Percentiles rank a stretch among this genome's conserved stretches.
Conservation (phyloP, 768 basidiomycete genomes). For the Auricularia cornea region DNA sequence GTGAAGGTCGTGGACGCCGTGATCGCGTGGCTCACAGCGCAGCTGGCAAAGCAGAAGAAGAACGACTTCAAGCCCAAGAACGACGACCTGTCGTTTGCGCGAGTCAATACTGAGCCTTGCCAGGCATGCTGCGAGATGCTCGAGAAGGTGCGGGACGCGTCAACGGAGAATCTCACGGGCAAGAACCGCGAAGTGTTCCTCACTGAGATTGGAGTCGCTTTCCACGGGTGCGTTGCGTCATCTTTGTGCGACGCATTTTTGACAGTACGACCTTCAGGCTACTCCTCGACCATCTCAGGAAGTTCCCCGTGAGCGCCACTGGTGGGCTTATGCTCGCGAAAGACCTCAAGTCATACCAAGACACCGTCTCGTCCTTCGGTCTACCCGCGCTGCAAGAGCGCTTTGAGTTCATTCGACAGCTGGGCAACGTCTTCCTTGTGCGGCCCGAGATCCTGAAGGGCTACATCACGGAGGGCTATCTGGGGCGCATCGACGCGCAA, state of each 20-base stretch:
- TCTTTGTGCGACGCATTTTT: constrained; percentile 14
- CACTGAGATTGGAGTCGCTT: constrained; percentile 87
- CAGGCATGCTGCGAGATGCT: constrained; percentile 75
- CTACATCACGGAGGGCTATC: constrained; percentile 89
- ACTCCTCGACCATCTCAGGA: constrained; percentile 88
- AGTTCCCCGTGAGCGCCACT: constrained; percentile 93
- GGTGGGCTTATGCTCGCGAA: constrained; percentile 98
- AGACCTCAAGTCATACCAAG: constrained; percentile 97
- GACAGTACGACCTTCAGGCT: constrained; percentile 32
- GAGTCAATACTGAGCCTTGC: constrained; percentile 93
- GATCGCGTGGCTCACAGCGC: constrained; percentile 61
- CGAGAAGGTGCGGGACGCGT: constrained; percentile 70
- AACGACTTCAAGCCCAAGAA: constrained; percentile 96
- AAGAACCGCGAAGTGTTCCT: constrained; percentile 91
- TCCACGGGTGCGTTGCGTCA: constrained; percentile 54
- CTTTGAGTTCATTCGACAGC: constrained; percentile 95
- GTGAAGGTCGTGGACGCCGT: constrained; percentile 78
- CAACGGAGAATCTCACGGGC: constrained; percentile 71
- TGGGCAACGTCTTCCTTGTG: constrained; percentile 95
- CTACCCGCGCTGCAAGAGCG: constrained; percentile 84
- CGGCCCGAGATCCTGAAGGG: constrained; percentile 91
- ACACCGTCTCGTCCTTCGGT: constrained; percentile 71
- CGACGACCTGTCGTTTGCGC: constrained; percentile 89
- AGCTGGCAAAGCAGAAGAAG: constrained; percentile 88
- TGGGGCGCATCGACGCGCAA: constrained; percentile 81